Conservation (phyloP, 2,329 filamentous ascomycete species). For the Epichloe elymi region DNA sequence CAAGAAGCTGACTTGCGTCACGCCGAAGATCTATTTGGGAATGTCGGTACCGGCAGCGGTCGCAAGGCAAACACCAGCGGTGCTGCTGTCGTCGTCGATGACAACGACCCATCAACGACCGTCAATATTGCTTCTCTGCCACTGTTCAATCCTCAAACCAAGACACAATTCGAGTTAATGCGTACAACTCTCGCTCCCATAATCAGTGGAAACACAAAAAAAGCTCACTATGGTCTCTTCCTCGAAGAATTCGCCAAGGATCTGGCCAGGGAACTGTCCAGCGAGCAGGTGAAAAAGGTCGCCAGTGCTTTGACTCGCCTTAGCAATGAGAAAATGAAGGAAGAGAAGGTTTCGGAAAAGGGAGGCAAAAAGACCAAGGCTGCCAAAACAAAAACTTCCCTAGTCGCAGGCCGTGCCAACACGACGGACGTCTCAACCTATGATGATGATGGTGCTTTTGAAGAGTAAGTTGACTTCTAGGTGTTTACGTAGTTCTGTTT, state of each 20-base stretch:
- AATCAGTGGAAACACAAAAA: slow-evolving; percentile 62
- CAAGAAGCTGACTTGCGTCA: slow-evolving; percentile 80
- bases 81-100: slow-evolving; percentile 54
- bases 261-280: slow-evolving; percentile 74
- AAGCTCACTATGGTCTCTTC: slow-evolving; percentile 82
- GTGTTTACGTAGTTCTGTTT: no score
- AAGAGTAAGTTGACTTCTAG: slow-evolving; percentile 52
- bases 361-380: slow-evolving; percentile 95
- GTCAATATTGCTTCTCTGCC: slow-evolving; percentile 70
- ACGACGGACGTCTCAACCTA: slow-evolving; percentile 64
- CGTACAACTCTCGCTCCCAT: slow-evolving; percentile 70
- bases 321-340: slow-evolving; percentile 96
- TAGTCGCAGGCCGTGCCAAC: slow-evolving; percentile 53
- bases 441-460: slow-evolving; percentile 58
- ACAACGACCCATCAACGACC: slow-evolving; percentile 60
- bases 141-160: slow-evolving; percentile 81
- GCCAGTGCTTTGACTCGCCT: slow-evolving; percentile 76
- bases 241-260: slow-evolving; percentile 83
- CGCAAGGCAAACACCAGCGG: slow-evolving; percentile 56
- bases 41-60: slow-evolving; percentile 51
- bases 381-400: slow-evolving; percentile 81
- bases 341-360: slow-evolving; percentile 91
- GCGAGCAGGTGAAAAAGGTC: slow-evolving; percentile 94
- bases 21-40: slow-evolving; percentile 81
- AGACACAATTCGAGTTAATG: slow-evolving; percentile 71